Evolutionary conservation across 495 filamentous ascomycete genomes (phyloP).

Genomic region (Xylaria acuta): DNA sequence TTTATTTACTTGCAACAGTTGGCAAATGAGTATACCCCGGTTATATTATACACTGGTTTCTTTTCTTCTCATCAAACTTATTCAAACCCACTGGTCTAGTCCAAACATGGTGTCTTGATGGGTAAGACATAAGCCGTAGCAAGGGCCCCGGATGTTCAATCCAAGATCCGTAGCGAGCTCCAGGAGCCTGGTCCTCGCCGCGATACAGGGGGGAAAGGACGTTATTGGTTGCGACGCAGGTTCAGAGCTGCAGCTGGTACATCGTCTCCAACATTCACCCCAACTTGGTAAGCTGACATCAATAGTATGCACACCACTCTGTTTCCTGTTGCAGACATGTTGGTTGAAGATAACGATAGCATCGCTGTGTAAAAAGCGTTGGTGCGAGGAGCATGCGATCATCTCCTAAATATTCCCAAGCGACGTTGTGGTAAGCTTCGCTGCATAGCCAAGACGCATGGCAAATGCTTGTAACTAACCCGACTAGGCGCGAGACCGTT

Average conservation of each 20-base stretch:
- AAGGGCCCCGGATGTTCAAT: not conserved
- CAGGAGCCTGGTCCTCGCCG: constrained; percentile 4
- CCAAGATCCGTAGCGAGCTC: not conserved
- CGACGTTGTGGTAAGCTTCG: constrained; percentile 24
- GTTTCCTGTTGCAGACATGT: not conserved
- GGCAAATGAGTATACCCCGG: not conserved
- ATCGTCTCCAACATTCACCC: not conserved
- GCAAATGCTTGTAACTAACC: constrained; percentile 19
- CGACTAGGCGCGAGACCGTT: constrained; percentile 2
- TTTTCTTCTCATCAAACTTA: not conserved
- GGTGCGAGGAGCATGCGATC: not conserved
- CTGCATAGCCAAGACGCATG: constrained; percentile 24
- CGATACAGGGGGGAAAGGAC: not conserved
- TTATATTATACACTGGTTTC: not conserved
- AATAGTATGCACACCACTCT: not conserved
- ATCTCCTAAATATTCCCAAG: constrained; percentile 12
- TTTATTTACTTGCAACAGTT: not conserved
- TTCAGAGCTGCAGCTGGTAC: not conserved
- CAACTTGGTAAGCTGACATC: not conserved
- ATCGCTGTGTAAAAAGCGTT: not conserved
- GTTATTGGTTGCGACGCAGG: not conserved
- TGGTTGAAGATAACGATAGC: not conserved
- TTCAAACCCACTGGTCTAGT: not conserved
- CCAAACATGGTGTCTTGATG: not conserved
- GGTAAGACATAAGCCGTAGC: not conserved